Conservation (phyloP, 192 early-diverging fungal species). For the Backusella mclennaniae region DNA sequence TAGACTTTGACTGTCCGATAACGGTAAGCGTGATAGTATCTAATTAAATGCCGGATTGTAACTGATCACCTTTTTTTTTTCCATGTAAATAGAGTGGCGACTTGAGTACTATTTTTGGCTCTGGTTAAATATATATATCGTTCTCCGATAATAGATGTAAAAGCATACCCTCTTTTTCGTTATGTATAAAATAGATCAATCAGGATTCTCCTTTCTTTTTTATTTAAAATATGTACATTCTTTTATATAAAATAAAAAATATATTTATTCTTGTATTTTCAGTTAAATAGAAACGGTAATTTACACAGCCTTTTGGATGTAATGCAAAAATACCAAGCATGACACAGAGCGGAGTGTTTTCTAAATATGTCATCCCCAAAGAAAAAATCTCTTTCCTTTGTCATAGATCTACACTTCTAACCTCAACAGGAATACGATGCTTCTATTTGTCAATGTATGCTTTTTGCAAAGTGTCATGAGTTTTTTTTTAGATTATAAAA, state of each 20-base stretch:
- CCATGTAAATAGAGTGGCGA: neutral
- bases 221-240: neutral
- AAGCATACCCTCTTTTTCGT: neutral
- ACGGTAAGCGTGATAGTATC: constrained; percentile 18
- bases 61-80: neutral
- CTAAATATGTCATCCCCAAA: neutral
- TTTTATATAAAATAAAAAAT: neutral
- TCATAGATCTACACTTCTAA: neutral
- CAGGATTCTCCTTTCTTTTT: neutral
- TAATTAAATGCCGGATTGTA: neutral
- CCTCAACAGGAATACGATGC: too few relatives aligned
- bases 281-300: too few relatives aligned
- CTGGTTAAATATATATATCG: neutral
- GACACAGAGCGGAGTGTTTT: neutral
- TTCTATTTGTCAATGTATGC: too few relatives aligned
- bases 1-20: constrained; percentile 39
- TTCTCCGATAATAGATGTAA: neutral
- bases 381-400: neutral
- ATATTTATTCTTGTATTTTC: neutral
- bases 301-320: neutral
- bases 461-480: too few relatives aligned
- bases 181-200: neutral
- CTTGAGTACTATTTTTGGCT: neutral
- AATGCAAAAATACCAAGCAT: neutral
- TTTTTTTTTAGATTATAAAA: too few relatives aligned